phyloP scores from a whole-genome alignment of 2,329 filamentous ascomycete species.

The Penicillium capsulatum region DNA sequence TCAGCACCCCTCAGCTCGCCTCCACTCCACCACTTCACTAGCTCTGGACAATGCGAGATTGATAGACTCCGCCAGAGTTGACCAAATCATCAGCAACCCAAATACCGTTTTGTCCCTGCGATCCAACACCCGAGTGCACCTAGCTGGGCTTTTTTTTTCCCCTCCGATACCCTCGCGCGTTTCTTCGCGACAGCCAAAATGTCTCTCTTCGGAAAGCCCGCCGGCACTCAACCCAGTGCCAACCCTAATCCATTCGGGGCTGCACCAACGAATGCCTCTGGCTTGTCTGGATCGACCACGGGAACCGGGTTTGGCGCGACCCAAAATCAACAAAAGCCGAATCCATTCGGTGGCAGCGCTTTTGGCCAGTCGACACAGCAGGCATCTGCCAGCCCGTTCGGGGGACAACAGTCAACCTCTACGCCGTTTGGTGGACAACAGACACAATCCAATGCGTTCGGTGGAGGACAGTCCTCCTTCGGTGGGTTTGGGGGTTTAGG shows the following conservation, averaged over 20 bases:
- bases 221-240: constrained; percentile 16
- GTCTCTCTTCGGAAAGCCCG: constrained; percentile 38
- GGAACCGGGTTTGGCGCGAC: constrained; percentile 32
- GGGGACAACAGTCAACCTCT: no score
- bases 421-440: no score
- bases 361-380: no score
- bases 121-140: not conserved
- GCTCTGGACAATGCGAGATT: constrained; percentile 10
- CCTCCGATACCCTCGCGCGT: constrained; percentile 11
- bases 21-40: constrained; percentile 8
- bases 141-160: no score
- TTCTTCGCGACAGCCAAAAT: constrained; percentile 22
- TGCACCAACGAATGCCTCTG: no score
- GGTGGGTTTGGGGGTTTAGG: no score
- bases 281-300: constrained; percentile 21
- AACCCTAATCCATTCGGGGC: no score
- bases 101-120: not conserved
- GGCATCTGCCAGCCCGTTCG: no score
- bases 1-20: constrained; percentile 15
- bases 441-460: no score
- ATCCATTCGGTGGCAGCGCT: constrained; percentile 15
- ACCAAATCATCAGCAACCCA: no score
- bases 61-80: no score
- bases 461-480: no score
- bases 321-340: constrained; percentile 23